Conservation (phyloP, 257 asterid species). For the Solanum gracilifrons region DNA sequence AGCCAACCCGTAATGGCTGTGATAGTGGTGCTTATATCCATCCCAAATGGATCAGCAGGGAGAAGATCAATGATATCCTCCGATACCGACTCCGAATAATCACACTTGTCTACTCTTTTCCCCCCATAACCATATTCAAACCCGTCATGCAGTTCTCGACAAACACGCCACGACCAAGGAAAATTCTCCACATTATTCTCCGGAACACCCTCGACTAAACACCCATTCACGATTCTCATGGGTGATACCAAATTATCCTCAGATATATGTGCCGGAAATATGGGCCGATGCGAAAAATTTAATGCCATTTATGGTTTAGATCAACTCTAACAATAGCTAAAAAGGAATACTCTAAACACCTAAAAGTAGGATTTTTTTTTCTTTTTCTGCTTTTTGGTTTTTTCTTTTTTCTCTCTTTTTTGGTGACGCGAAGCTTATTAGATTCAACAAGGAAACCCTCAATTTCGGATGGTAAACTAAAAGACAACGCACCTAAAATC, state of each 20-base stretch:
- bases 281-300: conserved; percentile 65
- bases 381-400: neutral
- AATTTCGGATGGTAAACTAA: conserved; percentile 71
- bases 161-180: conserved; percentile 19
- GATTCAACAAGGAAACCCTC: conserved; percentile 68
- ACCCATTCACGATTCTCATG: conserved; percentile 52
- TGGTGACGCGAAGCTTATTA: neutral
- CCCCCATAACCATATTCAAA: conserved; percentile 17
- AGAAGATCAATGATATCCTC: conserved; percentile 53
- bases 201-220: conserved; percentile 44
- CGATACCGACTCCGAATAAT: conserved; percentile 31
- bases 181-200: conserved; percentile 47
- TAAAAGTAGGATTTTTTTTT: neutral
- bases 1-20: conserved; percentile 80
- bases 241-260: conserved; percentile 62
- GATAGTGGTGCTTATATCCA: conserved; percentile 64
- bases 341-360: neutral
- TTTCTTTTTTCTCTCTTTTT: conserved; percentile 1
- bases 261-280: conserved; percentile 39
- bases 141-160: conserved; percentile 28
- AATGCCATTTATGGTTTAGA: conserved; percentile 50
- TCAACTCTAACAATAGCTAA: conserved; percentile 1
- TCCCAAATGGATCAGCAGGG: conserved; percentile 91
- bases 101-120: conserved; percentile 25
- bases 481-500: conserved; percentile 79